Evolutionary conservation across 345 rosid genomes (phyloP).

Genomic region (Arabis hirsuta): DNA sequence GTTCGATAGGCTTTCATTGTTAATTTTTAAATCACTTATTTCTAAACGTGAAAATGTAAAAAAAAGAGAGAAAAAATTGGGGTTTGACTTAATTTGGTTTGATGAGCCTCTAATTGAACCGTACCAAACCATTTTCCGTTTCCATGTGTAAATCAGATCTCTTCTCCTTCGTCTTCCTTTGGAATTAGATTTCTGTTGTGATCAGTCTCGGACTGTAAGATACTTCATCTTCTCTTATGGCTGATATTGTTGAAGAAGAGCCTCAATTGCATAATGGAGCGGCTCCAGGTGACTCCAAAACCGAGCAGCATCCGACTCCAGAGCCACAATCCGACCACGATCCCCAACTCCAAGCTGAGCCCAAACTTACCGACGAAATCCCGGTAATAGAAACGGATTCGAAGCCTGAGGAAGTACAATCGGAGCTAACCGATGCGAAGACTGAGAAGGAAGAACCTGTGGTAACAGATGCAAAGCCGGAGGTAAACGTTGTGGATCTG

Average conservation of each 20-base stretch:
- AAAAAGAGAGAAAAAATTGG: background rate
- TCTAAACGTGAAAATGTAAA: too few species aligned
- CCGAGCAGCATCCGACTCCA: slow-evolving; percentile 35
- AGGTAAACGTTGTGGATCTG: slow-evolving; percentile 50
- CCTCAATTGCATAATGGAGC: slow-evolving; percentile 54
- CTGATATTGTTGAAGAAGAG: slow-evolving; percentile 51
- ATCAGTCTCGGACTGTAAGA: slow-evolving; percentile 23
- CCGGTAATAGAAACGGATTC: slow-evolving; percentile 31
- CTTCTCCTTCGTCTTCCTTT: slow-evolving; percentile 16
- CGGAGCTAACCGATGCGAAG: slow-evolving; percentile 22
- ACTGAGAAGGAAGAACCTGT: slow-evolving; percentile 14
- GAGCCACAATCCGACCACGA: slow-evolving; percentile 36
- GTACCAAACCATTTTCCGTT: slow-evolving; percentile 12
- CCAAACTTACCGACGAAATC: slow-evolving; percentile 23
- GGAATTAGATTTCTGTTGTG: slow-evolving; percentile 9
- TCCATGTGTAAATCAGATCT: slow-evolving; percentile 29
- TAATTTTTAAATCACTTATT: too few species aligned
- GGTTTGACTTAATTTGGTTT: slow-evolving; percentile 16
- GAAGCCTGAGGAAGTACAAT: background rate
- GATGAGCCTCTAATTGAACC: slow-evolving; percentile 1
- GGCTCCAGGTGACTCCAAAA: slow-evolving; percentile 7
- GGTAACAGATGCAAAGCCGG: slow-evolving; percentile 46
- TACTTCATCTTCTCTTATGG: slow-evolving; percentile 41
- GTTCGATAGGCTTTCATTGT: too few species aligned
- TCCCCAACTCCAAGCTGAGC: slow-evolving; percentile 24